Percentiles rank a stretch among this genome's conserved stretches.
These are phyloP conservation scores for Cronartium quercuum DNA, from an alignment of 1,284 basidiomycete species.

Conservation along the genomic window DNA sequence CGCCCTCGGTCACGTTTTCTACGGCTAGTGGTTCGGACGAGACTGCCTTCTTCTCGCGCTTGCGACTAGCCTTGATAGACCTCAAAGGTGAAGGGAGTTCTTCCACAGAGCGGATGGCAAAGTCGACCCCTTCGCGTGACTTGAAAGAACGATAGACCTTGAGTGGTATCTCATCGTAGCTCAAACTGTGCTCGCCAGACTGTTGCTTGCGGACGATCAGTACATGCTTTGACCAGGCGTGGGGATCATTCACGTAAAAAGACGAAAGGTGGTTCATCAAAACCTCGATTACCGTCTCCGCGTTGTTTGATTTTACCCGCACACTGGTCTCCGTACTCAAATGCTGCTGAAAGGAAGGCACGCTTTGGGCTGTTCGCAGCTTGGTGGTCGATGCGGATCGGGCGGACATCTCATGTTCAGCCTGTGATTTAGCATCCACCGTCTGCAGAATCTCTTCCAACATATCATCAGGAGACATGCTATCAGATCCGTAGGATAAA, in stretches of 20 bases:
- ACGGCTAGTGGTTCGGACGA: neutral
- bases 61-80: conserved; percentile 1
- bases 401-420: neutral
- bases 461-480: neutral
- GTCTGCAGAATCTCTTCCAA: neutral
- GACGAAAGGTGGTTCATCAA: conserved; percentile 18
- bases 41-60: neutral
- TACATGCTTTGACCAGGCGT: conserved; percentile 33
- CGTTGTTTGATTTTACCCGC: conserved; percentile 33
- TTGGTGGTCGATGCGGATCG: conserved; percentile 31
- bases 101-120: conserved; percentile 33
- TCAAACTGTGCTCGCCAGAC: conserved; percentile 18
- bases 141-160: conserved; percentile 35
- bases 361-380: conserved; percentile 1
- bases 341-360: neutral
- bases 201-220: conserved; percentile 18
- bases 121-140: conserved; percentile 32
- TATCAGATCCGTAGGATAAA: too few species aligned
- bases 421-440: neutral
- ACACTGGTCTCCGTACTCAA: conserved; percentile 26
- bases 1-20: neutral
- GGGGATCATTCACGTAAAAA: conserved; percentile 25
- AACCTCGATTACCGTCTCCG: conserved; percentile 27
- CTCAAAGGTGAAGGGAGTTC: conserved; percentile 32
- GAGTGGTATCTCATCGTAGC: conserved; percentile 30